Evolutionary conservation across 2,329 filamentous ascomycete species (phyloP).

Genomic region (Leptographium lundbergii): DNA sequence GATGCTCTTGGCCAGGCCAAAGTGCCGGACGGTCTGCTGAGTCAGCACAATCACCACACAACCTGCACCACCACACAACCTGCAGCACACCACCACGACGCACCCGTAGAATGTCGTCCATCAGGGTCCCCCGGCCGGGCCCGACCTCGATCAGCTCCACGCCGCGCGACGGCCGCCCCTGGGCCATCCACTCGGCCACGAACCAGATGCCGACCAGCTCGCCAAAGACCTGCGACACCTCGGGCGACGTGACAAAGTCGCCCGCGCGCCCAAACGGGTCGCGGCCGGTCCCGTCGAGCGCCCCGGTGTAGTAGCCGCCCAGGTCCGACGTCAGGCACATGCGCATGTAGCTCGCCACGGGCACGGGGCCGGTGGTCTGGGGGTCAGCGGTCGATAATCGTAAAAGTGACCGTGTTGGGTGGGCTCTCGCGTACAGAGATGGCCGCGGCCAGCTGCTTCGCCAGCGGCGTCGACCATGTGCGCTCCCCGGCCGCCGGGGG

Average conservation of each 20-base stretch:
- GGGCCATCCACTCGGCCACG: constrained; percentile 90
- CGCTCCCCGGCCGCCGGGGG: constrained; percentile 26
- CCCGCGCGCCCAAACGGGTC: constrained; percentile 90
- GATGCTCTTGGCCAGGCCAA: constrained; percentile 63
- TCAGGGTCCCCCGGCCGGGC: constrained; percentile 85
- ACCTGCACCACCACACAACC: too few species aligned
- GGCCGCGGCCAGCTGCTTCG: constrained; percentile 73
- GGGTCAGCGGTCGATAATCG: too few species aligned
- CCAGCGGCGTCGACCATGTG: constrained; percentile 85
- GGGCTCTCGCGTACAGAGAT: constrained; percentile 51
- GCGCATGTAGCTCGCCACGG: constrained; percentile 92
- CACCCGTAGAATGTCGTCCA: constrained; percentile 91
- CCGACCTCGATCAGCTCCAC: constrained; percentile 90
- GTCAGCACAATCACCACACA: background rate
- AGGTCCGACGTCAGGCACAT: constrained; percentile 89
- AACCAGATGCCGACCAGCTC: constrained; percentile 93
- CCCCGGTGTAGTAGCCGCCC: constrained; percentile 86
- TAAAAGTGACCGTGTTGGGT: too few species aligned
- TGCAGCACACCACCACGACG: constrained; percentile 18
- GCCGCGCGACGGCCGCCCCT: constrained; percentile 59
- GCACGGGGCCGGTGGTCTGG: constrained; percentile 70
- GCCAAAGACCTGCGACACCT: constrained; percentile 95
- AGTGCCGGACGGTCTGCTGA: constrained; percentile 60
- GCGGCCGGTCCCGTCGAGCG: constrained; percentile 44
- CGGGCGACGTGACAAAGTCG: constrained; percentile 93